Base-by-base conservation (phyloP, 2,329 filamentous ascomycete genomes). In the Fusarium aywerte region DNA sequence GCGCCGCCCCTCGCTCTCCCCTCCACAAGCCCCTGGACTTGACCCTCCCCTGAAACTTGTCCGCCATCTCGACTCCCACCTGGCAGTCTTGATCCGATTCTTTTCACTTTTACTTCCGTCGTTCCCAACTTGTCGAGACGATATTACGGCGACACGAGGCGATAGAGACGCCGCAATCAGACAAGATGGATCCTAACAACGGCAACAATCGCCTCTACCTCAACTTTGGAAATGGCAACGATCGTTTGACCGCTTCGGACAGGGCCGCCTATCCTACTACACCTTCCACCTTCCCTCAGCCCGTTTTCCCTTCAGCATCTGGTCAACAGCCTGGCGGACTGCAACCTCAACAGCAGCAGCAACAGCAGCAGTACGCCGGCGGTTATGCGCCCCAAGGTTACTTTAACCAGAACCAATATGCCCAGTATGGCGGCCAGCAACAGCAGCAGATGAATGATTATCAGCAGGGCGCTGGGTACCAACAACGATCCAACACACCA, bases 231-330 rank as follows among this genome's bases (percentile, higher is more conserved):
- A 89, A 86, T 79, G 86, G 85, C 76, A 89, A 87, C 78, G 87
- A 89, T 72, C 87, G 88, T 74, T 85, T 88, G 63, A 80, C 87
- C 56, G 74, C 79, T 74, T 85, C 84, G 77, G 90, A 90, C 77
- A 85, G 90, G 76, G 84, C 90, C 77, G 84, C 88, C 70, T 93
- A 92, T 84, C 92, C 91, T 71, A 93, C 95, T 52, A 97, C 95
- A 11, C 95, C 95, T 51, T 97, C 95, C 69, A 97, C 94, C 60
- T 98, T 98, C 76, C 95, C 95, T 13, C 95, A 98, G 81, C 94
- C 94, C 62, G 91, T 97, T 77, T 87, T 86, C 70, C 81, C 83
- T 58, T 54, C 71, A 32, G 48, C 57, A 25, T 62, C 62, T 57
- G 70, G 71, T 11, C 70, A 72, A 42, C 72, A 69, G 21, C 48